Base-by-base conservation (phyloP, 495 filamentous ascomycete species). In the Apodospora peruviana region DNA sequence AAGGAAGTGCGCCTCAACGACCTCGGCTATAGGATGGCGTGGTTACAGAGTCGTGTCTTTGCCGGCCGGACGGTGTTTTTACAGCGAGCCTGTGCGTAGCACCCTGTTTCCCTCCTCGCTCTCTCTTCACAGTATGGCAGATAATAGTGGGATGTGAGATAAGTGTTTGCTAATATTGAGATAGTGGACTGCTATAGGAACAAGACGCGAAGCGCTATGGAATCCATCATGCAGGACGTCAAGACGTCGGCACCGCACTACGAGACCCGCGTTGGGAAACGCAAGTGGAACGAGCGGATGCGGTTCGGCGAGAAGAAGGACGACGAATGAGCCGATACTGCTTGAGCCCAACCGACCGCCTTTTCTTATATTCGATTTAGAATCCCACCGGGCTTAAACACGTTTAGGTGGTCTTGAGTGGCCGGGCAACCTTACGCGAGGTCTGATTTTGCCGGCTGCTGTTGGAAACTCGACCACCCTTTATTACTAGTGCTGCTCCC, bases 151-250 rank as follows among this genome's bases (percentile, higher is more conserved):
- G n/a, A n/a, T n/a, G n/a, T 35, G 32, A 11, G 32, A n/a, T 11
- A 48, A 14, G 11, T 27, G 21, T 32, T 50, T 34, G 53, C 50
- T 24, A 36, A 14, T 23, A 17, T 42, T 8, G 3, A 19, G 16
- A 35, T 57, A 97, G 91, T 98, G 64, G 93, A 98, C 58, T 87
- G 85, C 47, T 96, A 96, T 65, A 81, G 93, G 27, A 94, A 90
- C 60, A 98, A 96, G 72, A 94, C 91, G 71, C 78, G 84, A 45
- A 85, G 75, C 49, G 85, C 84, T 37, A 89, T 93, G 74, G 74
- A 90, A 43, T 79, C 74, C 12, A 75, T 79, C 10, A 86, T 86
- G 35, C 81, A 90, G 53, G 87, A 91, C 40, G 75, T 86, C 23
- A 68, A 72, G 21, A 75, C 77, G 19, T 78, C 86, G 23, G 85